Evolutionary conservation across 2,329 filamentous ascomycete species (phyloP), one percentile per base, ranked within the genome.

Genomic region (Fusarium equiseti): DNA sequence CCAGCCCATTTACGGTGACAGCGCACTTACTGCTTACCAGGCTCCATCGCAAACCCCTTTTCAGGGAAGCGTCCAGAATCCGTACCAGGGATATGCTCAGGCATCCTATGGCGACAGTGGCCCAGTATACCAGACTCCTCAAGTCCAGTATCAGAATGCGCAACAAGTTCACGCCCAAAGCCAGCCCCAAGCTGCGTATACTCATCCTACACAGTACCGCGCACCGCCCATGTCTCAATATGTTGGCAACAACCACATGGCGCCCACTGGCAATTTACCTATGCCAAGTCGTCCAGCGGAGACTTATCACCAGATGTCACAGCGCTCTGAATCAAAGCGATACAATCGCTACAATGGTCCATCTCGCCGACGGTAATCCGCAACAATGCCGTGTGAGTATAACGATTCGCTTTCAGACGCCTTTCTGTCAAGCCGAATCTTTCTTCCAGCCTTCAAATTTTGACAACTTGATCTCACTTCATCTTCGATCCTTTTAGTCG

Each of bases 271-370:
- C 42, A 46, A 59, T n/a, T 12, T 15, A 6, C 27, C 54, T n/a
- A 43, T 32, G 45, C n/a, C 45, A 13, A 22, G 13, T 22, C 40
- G 40, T 48, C 16, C n/a, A 6, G 15, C 35, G 15, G 59, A 69
- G 24, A 44, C 54, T 16, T 29, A 55, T 8, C 52, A 65, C 40
- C 42, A 65, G 43, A 44, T 16, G 10, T 51, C 42, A 50, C 45
- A 68, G 45, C 61, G 46, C 24, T 16, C 15, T 20, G 62, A 66
- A 20, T 44, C 56, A n/a, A 55, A 45, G 31, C 49, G 55, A 20
- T 66, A 67, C 31, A n/a, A 24, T 38, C 55, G 49, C 35, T 62
- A 62, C 40, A 67, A 62, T 27, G 42, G 22, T 18, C 43, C 22
- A 27, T 24, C 13, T 6, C 35, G 8, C 18, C n/a, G 13, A 32